These are phyloP conservation scores for Claviceps fusiformis DNA, from an alignment of 2,329 filamentous ascomycete species.

Conservation along the genomic window DNA sequence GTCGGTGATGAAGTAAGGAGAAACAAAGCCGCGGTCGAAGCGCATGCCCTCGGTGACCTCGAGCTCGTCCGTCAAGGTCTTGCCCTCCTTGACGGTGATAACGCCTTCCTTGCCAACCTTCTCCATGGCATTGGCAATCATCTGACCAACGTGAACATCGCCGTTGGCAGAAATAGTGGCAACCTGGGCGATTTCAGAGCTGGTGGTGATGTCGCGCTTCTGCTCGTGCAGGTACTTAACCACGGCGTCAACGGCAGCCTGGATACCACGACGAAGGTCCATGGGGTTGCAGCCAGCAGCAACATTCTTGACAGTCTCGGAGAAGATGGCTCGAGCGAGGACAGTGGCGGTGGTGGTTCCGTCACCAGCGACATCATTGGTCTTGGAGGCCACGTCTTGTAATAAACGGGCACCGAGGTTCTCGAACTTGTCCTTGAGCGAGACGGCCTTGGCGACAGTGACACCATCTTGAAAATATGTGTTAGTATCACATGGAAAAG, in stretches of 20 bases:
- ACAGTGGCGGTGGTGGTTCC: conserved; percentile 97
- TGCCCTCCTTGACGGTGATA: conserved; percentile 99
- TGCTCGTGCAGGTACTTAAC: conserved; percentile 90
- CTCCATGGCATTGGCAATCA: conserved; percentile 98
- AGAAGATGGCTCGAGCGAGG: conserved; percentile 95
- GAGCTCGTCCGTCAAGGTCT: conserved; percentile 94
- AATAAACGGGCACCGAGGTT: conserved; percentile 95
- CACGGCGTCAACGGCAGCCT: conserved; percentile 88
- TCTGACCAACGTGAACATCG: conserved; percentile 83
- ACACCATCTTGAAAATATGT: conserved; percentile 54
- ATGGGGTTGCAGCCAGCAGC: conserved; percentile 99
- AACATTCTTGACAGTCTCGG: conserved; percentile 99
- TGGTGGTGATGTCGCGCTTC: conserved; percentile 97
- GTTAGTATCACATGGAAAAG: background rate
- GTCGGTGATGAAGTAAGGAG: conserved; percentile 99
- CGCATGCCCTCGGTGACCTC: conserved; percentile 99
- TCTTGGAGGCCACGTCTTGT: conserved; percentile 98
- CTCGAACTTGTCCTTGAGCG: conserved; percentile 97
- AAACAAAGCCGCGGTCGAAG: conserved; percentile 97
- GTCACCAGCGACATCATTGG: conserved; percentile 97
- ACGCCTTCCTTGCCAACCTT: conserved; percentile 99
- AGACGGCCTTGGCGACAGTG: conserved; percentile 78
- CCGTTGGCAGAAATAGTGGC: conserved; percentile 98
- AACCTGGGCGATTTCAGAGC: conserved; percentile 92
- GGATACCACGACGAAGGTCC: conserved; percentile 93